Evolutionary conservation across 768 basidiomycete species (phyloP).

Genomic region (Mycena polygramma): DNA sequence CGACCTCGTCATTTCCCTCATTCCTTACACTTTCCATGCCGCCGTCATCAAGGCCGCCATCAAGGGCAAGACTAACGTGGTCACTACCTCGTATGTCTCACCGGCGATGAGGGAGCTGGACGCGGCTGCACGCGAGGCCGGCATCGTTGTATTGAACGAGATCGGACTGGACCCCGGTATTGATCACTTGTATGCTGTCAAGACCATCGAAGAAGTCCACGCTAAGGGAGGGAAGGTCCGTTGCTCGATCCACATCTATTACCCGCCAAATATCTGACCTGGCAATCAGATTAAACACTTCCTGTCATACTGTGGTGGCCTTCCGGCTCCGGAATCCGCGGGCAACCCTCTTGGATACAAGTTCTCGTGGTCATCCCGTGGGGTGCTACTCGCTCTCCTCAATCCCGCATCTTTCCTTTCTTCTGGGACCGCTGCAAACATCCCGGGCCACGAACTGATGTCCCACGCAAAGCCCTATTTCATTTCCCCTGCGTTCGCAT

Average conservation of each 20-base stretch:
- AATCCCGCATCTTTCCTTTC: constrained; percentile 89
- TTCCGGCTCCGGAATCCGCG: constrained; percentile 91
- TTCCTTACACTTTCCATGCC: constrained; percentile 94
- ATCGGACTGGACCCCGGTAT: constrained; percentile 98
- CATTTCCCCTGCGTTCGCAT: constrained; percentile 95
- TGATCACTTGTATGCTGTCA: constrained; percentile 93
- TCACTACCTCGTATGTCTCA: constrained; percentile 96
- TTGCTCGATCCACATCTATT: not conserved
- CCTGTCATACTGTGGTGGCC: constrained; percentile 95
- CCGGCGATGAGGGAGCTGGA: constrained; percentile 92
- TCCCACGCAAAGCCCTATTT: constrained; percentile 91
- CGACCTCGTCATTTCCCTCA: constrained; percentile 96
- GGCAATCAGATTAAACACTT: constrained; percentile 83
- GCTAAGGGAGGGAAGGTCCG: constrained; percentile 92
- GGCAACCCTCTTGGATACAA: constrained; percentile 99
- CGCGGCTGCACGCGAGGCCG: constrained; percentile 83
- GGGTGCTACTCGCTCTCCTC: constrained; percentile 93
- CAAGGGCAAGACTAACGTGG: constrained; percentile 90
- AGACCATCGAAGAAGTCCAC: constrained; percentile 95
- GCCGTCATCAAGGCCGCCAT: constrained; percentile 93
- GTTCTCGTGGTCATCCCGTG: constrained; percentile 98
- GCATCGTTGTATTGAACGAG: constrained; percentile 96
- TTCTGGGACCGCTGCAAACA: constrained; percentile 70
- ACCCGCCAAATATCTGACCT: not conserved
- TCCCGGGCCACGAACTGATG: constrained; percentile 91